Evolutionary conservation across 257 asterid genomes (phyloP), one percentile per base, ranked within the genome.

Genomic region (Misopates orontium): DNA sequence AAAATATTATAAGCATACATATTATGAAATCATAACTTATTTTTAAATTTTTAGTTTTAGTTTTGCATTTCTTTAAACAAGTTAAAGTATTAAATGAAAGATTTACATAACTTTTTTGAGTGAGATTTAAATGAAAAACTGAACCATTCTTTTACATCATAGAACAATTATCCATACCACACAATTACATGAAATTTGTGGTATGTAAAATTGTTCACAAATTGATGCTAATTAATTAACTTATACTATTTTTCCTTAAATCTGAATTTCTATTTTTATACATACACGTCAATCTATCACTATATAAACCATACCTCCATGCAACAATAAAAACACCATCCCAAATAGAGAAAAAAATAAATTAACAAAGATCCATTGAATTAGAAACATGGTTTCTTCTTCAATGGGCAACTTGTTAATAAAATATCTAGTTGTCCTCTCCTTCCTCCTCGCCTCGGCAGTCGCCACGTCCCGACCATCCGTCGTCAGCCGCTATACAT

Each of bases 321-420:
- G 53, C 41, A 8, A 42, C 4, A 49, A 14, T 3, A 24, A 20
- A 15, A 22, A 10, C 58, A 45, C 21, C 5, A 47, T 44, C 24
- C 11, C 65, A 60, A 55, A 52, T 1, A 28, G 49, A 67, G 36
- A 57, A 28, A 28, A 28, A 7, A 28, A 28, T 2, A 28, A 42
- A 60, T 40, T 21, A 21, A 71, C 39, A 7, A 42, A 49, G 60
- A 44, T 14, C 76, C 61, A 1, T 48, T 54, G 70, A 52, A 54
- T 59, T 44, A 68, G 54, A 21, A 22, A 41, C 25, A 59, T 12
- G 22, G 19, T 59, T 61, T 61, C 62, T 55, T 51, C 72, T 54
- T 60, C 70, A 32, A 79, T 66, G 77, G 75, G 50, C 21, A 63
- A 31, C 54, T 73, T 66, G 62, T 52, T 75, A 64, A 75, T 75